Base-by-base conservation (phyloP, 208 protist genomes). In the Leptomonas pyrrhocoris region DNA sequence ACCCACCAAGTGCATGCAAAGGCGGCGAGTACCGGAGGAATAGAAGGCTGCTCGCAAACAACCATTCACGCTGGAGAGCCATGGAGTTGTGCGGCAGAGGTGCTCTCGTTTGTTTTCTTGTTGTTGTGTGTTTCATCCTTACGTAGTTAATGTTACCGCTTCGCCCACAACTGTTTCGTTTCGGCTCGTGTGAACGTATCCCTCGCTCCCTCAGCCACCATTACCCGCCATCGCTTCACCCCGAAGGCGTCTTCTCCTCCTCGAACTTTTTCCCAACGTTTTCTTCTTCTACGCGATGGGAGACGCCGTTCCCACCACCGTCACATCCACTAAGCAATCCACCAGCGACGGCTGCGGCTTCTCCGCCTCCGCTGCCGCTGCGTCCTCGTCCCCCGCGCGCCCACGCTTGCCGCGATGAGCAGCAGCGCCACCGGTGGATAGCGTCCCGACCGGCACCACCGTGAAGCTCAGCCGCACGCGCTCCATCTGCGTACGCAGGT, bases 401-500 rank as follows among this genome's bases (percentile, higher is more conserved):
- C 45, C 45, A 0, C 40, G 58, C 30, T 63, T 61, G 28, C 65
- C 61, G n/a, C 34, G 56, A 40, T 60, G 46, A n/a, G n/a, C n/a
- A n/a, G n/a, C n/a, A 6, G 49, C 25, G 1, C 19, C 36, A 3
- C 50, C 50, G 11, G 50, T 57, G 5, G 64, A 60, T 42, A 70
- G 18, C 50, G 23, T 51, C 16, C 64, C 53, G 42, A 81, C 74
- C 34, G 86, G 83, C n/a, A 73, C 78, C 36, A 94, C 78, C 51
- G 79, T 83, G 27, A 86, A 79, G 36, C 79, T 75, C 30, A 90
- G 78, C 53, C 75, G 75, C 57, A 93, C 77, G 23, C 67, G 59
- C 80, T 93, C 84, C 84, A 86, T 73, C 70, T 89, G 84, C 36
- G 85, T 77, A 25, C 79, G 77, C 27, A 88, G 42, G 38, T 88